Evolutionary conservation across 148 eudicot genomes (phyloP).

Genomic region (Rheum nobile): DNA sequence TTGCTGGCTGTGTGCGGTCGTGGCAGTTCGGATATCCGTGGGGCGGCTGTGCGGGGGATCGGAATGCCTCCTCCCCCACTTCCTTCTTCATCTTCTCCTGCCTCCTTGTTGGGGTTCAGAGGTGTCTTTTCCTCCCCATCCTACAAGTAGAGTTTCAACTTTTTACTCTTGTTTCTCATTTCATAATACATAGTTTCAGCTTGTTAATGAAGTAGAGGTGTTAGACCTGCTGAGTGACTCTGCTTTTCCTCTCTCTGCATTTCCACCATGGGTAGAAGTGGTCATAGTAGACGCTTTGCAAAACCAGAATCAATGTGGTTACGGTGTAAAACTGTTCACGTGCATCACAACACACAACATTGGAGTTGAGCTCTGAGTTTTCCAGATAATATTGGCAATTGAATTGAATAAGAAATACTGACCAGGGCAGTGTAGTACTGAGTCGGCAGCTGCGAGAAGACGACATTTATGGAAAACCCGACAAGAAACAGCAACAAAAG

Average conservation of each 20-base stretch:
- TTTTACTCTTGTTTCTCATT: neutral
- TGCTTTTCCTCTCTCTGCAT: neutral
- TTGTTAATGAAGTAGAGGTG: neutral
- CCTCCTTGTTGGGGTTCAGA: neutral
- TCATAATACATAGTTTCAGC: neutral
- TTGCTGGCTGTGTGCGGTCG: constrained; percentile 10
- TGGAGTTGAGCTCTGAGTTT: neutral
- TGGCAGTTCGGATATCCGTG: neutral
- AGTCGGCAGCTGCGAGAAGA: constrained; percentile 57
- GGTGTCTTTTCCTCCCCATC: neutral
- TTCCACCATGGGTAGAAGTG: constrained; percentile 41
- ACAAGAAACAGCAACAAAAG: neutral
- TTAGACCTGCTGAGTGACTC: neutral
- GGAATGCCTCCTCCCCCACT: constrained; percentile 14
- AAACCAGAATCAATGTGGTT: constrained; percentile 43
- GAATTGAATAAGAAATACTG: constrained; percentile 11
- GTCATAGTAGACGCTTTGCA: constrained; percentile 55
- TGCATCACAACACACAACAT: neutral
- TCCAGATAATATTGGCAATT: neutral
- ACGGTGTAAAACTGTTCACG: constrained; percentile 40
- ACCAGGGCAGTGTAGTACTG: constrained; percentile 79
- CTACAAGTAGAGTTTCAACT: neutral
- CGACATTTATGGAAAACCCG: neutral
- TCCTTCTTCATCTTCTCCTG: neutral
- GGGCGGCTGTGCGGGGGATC: constrained; percentile 11